phyloP scores from a whole-genome alignment of 495 filamentous ascomycete species.

The Umbilicaria muhlenbergii region DNA sequence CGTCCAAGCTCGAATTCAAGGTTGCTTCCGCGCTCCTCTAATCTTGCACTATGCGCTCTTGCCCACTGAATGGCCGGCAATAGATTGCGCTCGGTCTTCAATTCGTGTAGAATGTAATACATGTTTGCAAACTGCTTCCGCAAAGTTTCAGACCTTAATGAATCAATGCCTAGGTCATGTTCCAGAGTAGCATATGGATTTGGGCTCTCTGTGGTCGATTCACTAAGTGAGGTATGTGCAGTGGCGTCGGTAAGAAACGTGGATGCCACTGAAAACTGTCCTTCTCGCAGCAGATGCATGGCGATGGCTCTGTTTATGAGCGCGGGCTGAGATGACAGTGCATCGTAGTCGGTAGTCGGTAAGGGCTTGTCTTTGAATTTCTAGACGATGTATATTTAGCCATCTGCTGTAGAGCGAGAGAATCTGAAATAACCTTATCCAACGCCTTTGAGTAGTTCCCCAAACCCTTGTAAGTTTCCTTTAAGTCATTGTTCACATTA shows the following conservation, averaged over 20 bases:
- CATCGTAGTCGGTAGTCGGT: slow-evolving; percentile 63
- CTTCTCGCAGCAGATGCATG: slow-evolving; percentile 92
- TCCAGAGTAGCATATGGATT: slow-evolving; percentile 13
- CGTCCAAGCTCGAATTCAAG: slow-evolving; percentile 88
- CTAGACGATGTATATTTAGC: slow-evolving; percentile 11
- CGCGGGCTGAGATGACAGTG: slow-evolving; percentile 53
- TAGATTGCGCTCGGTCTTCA: slow-evolving; percentile 55
- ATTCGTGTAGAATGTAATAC: slow-evolving; percentile 72
- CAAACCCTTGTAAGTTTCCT: slow-evolving; percentile 59
- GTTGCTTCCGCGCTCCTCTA: slow-evolving; percentile 77
- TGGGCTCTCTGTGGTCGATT: neutral
- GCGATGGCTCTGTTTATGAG: slow-evolving; percentile 86
- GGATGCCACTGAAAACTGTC: slow-evolving; percentile 73
- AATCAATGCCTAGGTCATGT: slow-evolving; percentile 29
- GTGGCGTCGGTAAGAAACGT: slow-evolving; percentile 59
- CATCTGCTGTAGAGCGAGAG: neutral
- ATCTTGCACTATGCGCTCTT: slow-evolving; percentile 41
- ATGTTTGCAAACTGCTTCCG: slow-evolving; percentile 70
- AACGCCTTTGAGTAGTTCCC: slow-evolving; percentile 70
- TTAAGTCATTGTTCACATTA: slow-evolving; percentile 59
- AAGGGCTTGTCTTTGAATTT: slow-evolving; percentile 65
- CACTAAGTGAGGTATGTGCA: slow-evolving; percentile 10
- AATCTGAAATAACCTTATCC: slow-evolving; percentile 45
- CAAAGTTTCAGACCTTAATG: slow-evolving; percentile 50
- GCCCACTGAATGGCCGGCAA: slow-evolving; percentile 80